phyloP scores from a whole-genome alignment of 495 filamentous ascomycete genomes.

The Trichoderma orchidacearum region DNA sequence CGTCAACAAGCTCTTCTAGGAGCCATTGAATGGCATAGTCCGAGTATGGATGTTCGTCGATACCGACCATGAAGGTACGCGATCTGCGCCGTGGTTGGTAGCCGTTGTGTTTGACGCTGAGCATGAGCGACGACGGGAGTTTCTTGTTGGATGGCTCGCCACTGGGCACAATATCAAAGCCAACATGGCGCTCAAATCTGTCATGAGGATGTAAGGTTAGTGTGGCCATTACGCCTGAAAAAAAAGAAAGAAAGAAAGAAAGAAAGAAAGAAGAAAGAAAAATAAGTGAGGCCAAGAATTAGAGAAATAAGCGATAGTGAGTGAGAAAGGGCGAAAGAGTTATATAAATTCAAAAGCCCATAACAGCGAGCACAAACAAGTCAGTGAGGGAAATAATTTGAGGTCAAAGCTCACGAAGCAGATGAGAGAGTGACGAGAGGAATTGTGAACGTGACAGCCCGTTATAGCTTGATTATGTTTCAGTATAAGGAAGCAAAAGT shows the following conservation, averaged over 20 bases:
- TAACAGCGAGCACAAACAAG: no score
- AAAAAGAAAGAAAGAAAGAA: constrained; percentile 1
- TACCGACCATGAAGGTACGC: constrained; percentile 85
- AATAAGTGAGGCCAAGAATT: neutral
- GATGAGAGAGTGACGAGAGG: neutral
- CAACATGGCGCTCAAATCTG: constrained; percentile 56
- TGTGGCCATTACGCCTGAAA: constrained; percentile 17
- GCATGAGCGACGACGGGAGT: constrained; percentile 60
- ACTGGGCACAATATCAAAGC: constrained; percentile 81
- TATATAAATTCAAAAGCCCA: no score
- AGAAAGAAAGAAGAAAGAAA: constrained; percentile 1
- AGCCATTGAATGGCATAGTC: constrained; percentile 93
- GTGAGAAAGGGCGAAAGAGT: no score
- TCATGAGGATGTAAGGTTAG: constrained; percentile 16
- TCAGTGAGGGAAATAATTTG: neutral
- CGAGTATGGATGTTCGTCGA: constrained; percentile 90
- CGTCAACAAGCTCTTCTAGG: constrained; percentile 86
- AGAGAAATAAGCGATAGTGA: neutral
- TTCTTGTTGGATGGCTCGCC: constrained; percentile 56
- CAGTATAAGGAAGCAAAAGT: neutral
- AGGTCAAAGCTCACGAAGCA: neutral
- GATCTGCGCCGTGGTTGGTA: constrained; percentile 76
- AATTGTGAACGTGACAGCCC: neutral
- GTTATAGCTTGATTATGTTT: neutral
- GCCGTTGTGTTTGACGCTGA: constrained; percentile 80